A percentile compares a stretch with the other conserved stretches of the same genome.
Conservation (phyloP, 768 basidiomycete genomes). For the Lepiota venenata region DNA sequence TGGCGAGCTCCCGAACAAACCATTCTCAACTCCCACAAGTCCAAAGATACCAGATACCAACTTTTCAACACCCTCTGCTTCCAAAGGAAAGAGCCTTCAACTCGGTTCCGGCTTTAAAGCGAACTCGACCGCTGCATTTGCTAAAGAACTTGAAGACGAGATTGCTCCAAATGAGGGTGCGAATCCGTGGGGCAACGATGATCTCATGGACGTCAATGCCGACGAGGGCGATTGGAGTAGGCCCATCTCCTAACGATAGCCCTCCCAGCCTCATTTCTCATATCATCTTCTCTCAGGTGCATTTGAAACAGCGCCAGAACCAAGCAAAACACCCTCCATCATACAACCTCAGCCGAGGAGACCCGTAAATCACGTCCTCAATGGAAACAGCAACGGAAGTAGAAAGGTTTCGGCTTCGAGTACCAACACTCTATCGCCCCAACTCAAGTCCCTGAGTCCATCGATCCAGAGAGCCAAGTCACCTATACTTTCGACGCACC, state of each 20-base stretch:
- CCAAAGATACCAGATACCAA: conserved; percentile 8
- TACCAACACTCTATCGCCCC: not conserved
- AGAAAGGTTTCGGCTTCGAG: conserved; percentile 1
- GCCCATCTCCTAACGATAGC: conserved; percentile 24
- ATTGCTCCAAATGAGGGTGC: conserved; percentile 41
- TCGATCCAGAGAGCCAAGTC: not conserved
- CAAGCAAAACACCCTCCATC: conserved; percentile 13
- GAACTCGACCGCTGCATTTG: conserved; percentile 32
- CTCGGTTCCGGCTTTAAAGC: conserved; percentile 45
- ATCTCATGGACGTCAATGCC: conserved; percentile 91
- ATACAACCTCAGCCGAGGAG: conserved; percentile 7
- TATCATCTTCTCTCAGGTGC: conserved; percentile 42
- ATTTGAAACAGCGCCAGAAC: conserved; percentile 62
- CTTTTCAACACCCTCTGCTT: conserved; percentile 15
- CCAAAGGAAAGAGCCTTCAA: conserved; percentile 61
- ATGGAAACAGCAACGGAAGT: conserved; percentile 9
- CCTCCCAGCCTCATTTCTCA: not conserved
- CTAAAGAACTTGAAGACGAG: conserved; percentile 58
- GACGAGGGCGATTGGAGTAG: conserved; percentile 95
- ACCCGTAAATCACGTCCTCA: conserved; percentile 9
- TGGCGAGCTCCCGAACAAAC: conserved; percentile 20
- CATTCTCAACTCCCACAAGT: conserved; percentile 17
- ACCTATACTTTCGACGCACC: conserved; percentile 1
- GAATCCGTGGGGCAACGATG: conserved; percentile 69
- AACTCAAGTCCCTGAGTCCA: not conserved